Base-by-base conservation (phyloP, 164 flowering plant genomes). In the Litsea cubeba region DNA sequence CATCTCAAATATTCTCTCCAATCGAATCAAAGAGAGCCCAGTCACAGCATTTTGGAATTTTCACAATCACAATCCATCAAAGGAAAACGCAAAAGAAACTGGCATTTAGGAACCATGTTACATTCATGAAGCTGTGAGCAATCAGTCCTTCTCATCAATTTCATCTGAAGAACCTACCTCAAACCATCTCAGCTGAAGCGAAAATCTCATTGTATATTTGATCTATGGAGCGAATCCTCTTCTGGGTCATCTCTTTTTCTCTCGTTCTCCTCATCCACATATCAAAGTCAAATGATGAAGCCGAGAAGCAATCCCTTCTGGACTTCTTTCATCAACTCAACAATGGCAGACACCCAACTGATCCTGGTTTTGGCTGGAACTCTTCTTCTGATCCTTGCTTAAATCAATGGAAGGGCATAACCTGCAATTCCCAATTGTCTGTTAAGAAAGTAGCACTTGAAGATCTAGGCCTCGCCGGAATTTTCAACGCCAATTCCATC, bases 351-450 rank as follows among this genome's bases (percentile, higher is more conserved):
- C 58, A 0, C 23, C 62, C 75, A 14, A 18, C 26, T 54, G 77
- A 67, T 62, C 76, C 81, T 17, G 63, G 6, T 63, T 73, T 72
- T 50, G 83, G 83, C 40, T 86, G 89, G 91, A 82, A 75, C 25
- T 8, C 30, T 14, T 35, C 76, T 63, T 75, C 88, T 23, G 87
- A 87, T 74, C 89, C 89, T 15, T 89, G 92, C 81, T 68, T 2
- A 14, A 80, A 71, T 18, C 6, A 65, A 0, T 89, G 90, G 90
- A 24, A 50, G 1, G 87, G 85, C 15, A 77, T 89, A 15, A 18
- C 1, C 2, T 87, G 89, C 74, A 67, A 78, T 50, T 3, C 2
- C 6, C 12, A 30, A 1, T 66, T 11, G 1, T n/a, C 78, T 4
- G 78, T 87, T 12, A 75, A n/a, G 65, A 76, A 35, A 71, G 62